Base-by-base conservation (phyloP, 352 stramenopile species). In the Blastocystis sp. region DNA sequence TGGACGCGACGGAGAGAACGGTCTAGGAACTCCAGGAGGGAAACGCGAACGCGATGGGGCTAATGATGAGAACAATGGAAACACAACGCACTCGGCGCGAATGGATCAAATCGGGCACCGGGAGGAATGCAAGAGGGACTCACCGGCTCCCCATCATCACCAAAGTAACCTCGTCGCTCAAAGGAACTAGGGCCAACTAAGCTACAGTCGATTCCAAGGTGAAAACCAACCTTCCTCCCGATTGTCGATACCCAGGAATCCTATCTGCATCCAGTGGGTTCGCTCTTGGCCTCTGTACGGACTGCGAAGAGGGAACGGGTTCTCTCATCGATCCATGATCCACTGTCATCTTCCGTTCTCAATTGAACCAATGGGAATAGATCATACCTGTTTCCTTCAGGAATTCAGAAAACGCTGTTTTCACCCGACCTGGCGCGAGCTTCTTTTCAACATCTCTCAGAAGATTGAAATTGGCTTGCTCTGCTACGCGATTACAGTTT, bases 91-190 rank as follows among this genome's bases (percentile, higher is more conserved):
- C 29, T 42, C 27, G 61, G 61, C 21, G 14, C 32, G 40, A 51
- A 72, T 11, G 61, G 61, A 48, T 72, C 61, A 72, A 49, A 48
- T 49, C 61, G 32, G 40, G 61, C 61, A n/a, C 61, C 61, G 24
- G 61, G 14, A 49, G 61, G 61, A 44, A 54, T 54, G 46, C 11
- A 54, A 21, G 46, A 21, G 11, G 16, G 21, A 72, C 29, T 44
- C 7, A 42, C 11, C 21, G 61, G 61, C 1, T 72, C 61, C 11
- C 18, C 14, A 0, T 72, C 40, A 18, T 72, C 6, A 40, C 61
- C 46, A 21, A 54, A 54, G 21, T 11, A 21, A 11, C 21, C 38
- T 72, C 6, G 0, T 9, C 61, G 61, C 40, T 42, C 16, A 42
- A 72, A 72, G 24, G 18, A 72, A 24, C 40, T 9, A 72, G 61